Conservation (phyloP, 1,139 yeast genomes). For the Magnusiomyces sp. region DNA sequence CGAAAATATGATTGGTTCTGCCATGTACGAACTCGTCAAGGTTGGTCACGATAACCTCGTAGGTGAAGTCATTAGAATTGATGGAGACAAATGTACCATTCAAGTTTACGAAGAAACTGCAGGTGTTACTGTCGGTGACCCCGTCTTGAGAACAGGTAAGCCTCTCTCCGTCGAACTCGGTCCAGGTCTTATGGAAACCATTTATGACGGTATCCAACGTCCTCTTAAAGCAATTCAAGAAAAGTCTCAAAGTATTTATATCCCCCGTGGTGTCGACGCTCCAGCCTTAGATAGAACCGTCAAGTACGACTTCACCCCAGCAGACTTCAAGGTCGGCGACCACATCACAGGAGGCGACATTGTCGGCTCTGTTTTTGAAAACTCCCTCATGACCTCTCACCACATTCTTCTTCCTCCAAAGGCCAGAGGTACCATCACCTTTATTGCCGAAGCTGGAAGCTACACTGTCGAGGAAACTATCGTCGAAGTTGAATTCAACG, state of each 20-base stretch:
- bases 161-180: constrained; percentile 97
- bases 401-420: constrained; percentile 93
- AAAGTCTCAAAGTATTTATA: constrained; percentile 79
- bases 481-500: constrained; percentile 91
- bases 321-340: constrained; percentile 76
- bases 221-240: constrained; percentile 90
- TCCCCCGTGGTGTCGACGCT: constrained; percentile 97
- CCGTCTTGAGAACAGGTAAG: constrained; percentile 94
- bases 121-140: constrained; percentile 98
- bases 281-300: constrained; percentile 81
- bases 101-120: constrained; percentile 99
- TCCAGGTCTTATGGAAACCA: constrained; percentile 98
- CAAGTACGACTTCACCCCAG: constrained; percentile 83
- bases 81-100: constrained; percentile 92
- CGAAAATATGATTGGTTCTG: constrained; percentile 98
- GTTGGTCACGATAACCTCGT: constrained; percentile 96
- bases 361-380: constrained; percentile 88
- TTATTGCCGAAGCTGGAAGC: constrained; percentile 82
- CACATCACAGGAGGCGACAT: constrained; percentile 98
- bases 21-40: constrained; percentile 94
- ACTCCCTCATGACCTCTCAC: constrained; percentile 85
- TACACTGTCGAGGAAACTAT: constrained; percentile 84
- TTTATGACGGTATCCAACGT: constrained; percentile 98
- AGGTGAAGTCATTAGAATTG: constrained; percentile 96
- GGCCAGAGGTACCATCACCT: constrained; percentile 94